Conservation (phyloP, 2,329 filamentous ascomycete species). For the Fusarium decemcellulare region DNA sequence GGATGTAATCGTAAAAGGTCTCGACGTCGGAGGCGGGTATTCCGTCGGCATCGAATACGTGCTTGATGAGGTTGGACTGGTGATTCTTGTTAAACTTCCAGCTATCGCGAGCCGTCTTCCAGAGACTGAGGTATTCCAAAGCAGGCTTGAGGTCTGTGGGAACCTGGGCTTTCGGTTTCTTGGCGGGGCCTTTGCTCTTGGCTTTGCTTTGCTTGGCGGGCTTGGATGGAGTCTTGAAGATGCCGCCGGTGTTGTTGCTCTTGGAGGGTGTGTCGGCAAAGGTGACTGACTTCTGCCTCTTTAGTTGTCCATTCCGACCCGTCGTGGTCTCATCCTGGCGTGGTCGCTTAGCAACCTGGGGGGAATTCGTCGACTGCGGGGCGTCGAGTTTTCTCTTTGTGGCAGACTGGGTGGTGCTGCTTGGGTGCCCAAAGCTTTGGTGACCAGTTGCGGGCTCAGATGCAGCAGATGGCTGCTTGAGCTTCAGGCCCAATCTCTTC, state of each 20-base stretch:
- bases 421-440: constrained; percentile 56
- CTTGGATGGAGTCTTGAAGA: constrained; percentile 52
- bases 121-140: constrained; percentile 82
- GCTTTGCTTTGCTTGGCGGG: constrained; percentile 49
- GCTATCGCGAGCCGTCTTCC: constrained; percentile 75
- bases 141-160: constrained; percentile 70
- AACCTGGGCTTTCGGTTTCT: constrained; percentile 57
- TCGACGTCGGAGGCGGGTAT: constrained; percentile 80
- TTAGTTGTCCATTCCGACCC: constrained; percentile 49
- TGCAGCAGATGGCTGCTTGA: constrained; percentile 61
- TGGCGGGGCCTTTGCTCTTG: constrained; percentile 54
- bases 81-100: constrained; percentile 99
- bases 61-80: constrained; percentile 87
- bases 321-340: constrained; percentile 49
- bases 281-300: constrained; percentile 64
- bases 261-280: constrained; percentile 62
- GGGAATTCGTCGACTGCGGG: constrained; percentile 50
- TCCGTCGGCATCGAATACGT: constrained; percentile 79
- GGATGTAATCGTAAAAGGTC: constrained; percentile 82
- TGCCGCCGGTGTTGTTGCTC: constrained; percentile 39
- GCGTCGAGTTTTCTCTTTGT: constrained; percentile 58
- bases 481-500: constrained; percentile 75
- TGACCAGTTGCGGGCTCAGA: constrained; percentile 49
- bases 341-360: constrained; percentile 52
- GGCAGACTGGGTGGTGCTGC: constrained; percentile 51